These are phyloP conservation scores for Pseudogymnoascus sp. DNA, from an alignment of 2,329 filamentous ascomycete species.

Conservation along the genomic window DNA sequence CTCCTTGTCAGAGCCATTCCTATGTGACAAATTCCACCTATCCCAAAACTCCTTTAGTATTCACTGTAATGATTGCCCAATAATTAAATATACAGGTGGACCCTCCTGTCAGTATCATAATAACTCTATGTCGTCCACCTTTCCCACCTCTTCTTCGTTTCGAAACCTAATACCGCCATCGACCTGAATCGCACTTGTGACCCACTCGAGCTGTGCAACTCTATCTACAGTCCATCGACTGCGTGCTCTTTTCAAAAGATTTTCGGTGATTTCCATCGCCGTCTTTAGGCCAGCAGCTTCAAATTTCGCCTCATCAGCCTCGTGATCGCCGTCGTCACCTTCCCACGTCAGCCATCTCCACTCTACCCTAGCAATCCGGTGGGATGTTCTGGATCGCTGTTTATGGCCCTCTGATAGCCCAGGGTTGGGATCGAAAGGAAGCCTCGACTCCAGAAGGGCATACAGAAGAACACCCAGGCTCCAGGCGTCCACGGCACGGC, in stretches of 20 bases:
- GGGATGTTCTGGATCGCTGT: constrained; percentile 74
- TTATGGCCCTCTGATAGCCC: constrained; percentile 65
- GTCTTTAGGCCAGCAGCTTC: constrained; percentile 61
- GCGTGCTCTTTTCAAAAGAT: constrained; percentile 72
- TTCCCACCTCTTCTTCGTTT: constrained; percentile 37
- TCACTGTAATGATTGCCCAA: not conserved
- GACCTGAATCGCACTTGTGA: constrained; percentile 64
- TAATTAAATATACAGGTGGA: constrained; percentile 2
- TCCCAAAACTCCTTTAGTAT: constrained; percentile 7
- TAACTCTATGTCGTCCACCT: not conserved
- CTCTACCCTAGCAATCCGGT: constrained; percentile 91
- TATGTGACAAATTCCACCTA: not conserved
- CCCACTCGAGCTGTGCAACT: constrained; percentile 68
- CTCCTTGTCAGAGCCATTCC: not conserved
- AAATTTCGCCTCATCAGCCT: constrained; percentile 54
- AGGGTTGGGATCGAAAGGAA: constrained; percentile 88
- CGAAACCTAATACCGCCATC: constrained; percentile 53
- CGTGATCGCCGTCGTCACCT: constrained; percentile 80
- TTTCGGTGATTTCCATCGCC: constrained; percentile 76
- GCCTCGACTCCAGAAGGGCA: constrained; percentile 81
- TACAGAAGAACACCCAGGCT: constrained; percentile 90
- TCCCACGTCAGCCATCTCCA: constrained; percentile 91
- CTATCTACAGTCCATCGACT: constrained; percentile 70
- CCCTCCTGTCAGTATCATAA: constrained; percentile 5
- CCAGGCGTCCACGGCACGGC: constrained; percentile 88